These are phyloP conservation scores for Sporothrix schenckii DNA, from an alignment of 2,329 filamentous ascomycete species.

Conservation along the genomic window DNA sequence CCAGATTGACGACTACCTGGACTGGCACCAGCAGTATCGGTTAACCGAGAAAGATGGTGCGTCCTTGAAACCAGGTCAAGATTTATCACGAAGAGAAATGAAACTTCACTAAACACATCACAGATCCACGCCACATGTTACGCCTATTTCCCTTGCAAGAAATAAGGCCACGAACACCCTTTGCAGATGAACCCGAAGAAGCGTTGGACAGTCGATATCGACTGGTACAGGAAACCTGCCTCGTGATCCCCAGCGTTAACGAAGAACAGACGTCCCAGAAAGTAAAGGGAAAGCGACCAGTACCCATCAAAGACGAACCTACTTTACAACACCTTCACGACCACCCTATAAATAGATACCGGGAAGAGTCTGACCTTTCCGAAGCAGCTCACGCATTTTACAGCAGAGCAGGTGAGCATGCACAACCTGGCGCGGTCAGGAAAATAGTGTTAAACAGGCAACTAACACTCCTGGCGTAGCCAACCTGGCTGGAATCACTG, in stretches of 20 bases:
- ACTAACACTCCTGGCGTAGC: conserved; percentile 25
- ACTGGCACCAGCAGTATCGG: conserved; percentile 74
- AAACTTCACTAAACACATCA: neutral
- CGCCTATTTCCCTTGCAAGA: conserved; percentile 32
- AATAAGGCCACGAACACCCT: conserved; percentile 18
- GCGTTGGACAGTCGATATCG: conserved; percentile 30
- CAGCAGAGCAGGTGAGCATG: conserved; percentile 44
- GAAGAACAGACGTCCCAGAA: conserved; percentile 1
- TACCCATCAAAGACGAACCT: neutral
- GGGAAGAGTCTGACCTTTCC: conserved; percentile 49
- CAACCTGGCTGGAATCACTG: conserved; percentile 44
- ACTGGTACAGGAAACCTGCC: conserved; percentile 29
- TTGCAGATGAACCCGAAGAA: conserved; percentile 33
- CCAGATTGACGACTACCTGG: conserved; percentile 74
- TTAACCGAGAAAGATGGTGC: conserved; percentile 34
- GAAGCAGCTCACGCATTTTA: conserved; percentile 49
- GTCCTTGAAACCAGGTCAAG: neutral
- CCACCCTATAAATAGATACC: conserved; percentile 42
- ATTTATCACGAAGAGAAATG: neutral
- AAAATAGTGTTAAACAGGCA: neutral
- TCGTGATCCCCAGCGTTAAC: neutral
- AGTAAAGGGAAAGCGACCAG: neutral
- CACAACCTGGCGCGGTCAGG: neutral
- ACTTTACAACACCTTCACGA: neutral
- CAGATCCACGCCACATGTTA: conserved; percentile 29